These are phyloP conservation scores for Penicillium sp. DNA, from an alignment of 2,329 filamentous ascomycete species.

Conservation along the genomic window DNA sequence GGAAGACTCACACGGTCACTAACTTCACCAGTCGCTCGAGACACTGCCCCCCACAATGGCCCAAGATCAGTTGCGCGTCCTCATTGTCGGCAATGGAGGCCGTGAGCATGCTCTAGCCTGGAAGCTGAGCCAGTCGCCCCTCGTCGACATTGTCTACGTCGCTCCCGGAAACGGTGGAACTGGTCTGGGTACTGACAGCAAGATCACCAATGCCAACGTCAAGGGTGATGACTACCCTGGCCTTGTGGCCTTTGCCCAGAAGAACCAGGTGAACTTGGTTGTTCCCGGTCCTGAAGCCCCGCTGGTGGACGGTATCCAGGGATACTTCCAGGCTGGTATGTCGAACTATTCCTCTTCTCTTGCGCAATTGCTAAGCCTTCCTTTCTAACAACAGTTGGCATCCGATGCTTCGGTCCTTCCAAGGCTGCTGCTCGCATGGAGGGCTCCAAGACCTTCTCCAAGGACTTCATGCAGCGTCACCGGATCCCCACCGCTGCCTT, in stretches of 20 bases:
- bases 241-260: conserved; percentile 69
- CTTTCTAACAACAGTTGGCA: conserved; percentile 50
- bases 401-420: conserved; percentile 80
- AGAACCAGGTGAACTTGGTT: conserved; percentile 72
- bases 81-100: conserved; percentile 89
- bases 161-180: conserved; percentile 84
- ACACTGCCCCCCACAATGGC: conserved; percentile 32
- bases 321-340: conserved; percentile 64
- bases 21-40: conserved; percentile 23
- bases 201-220: conserved; percentile 69
- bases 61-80: conserved; percentile 58
- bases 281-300: conserved; percentile 89
- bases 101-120: conserved; percentile 92
- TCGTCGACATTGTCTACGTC: conserved; percentile 67
- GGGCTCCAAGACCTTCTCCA: conserved; percentile 94
- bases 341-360: not conserved
- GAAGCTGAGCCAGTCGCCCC: conserved; percentile 80
- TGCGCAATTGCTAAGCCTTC: conserved; percentile 2
- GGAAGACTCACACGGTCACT: conserved; percentile 18
- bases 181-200: conserved; percentile 50
- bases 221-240: conserved; percentile 71
- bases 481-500: conserved; percentile 87
- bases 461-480: conserved; percentile 94
- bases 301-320: conserved; percentile 85
- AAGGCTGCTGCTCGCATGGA: conserved; percentile 84